phyloP scores from a whole-genome alignment of 2,329 filamentous ascomycete genomes.

The Alternaria sp. region DNA sequence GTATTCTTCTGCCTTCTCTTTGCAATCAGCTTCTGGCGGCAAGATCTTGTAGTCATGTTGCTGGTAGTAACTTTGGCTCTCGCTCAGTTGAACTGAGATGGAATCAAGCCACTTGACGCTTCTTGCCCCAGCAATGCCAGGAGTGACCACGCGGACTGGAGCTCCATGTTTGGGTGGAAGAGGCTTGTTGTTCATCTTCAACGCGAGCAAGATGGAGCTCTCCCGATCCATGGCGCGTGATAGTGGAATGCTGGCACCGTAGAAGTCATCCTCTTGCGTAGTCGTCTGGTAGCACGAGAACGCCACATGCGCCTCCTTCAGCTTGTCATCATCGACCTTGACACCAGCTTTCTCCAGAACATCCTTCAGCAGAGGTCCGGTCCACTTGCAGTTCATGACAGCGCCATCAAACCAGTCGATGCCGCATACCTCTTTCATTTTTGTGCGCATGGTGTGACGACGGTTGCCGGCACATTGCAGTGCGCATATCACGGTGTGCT shows the following conservation, averaged over 20 bases:
- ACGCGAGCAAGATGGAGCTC: conserved; percentile 34
- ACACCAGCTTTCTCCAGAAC: conserved; percentile 60
- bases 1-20: conserved; percentile 60
- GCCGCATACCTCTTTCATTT: conserved; percentile 66
- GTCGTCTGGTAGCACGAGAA: conserved; percentile 63
- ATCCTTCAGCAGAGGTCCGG: conserved; percentile 60
- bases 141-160: conserved; percentile 62
- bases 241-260: conserved; percentile 63
- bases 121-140: conserved; percentile 62
- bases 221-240: conserved; percentile 34
- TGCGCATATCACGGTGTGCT: conserved; percentile 65
- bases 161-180: conserved; percentile 61
- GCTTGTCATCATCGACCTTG: conserved; percentile 40
- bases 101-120: conserved; percentile 66
- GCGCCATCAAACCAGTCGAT: conserved; percentile 69
- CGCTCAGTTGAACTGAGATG: conserved; percentile 60
- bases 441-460: conserved; percentile 67
- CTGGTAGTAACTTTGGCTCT: conserved; percentile 66
- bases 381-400: conserved; percentile 68
- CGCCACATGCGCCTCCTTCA: conserved; percentile 59
- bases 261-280: conserved; percentile 67
- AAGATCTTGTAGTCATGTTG: conserved; percentile 68
- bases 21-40: conserved; percentile 60
- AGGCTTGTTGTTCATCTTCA: conserved; percentile 60
- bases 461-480: conserved; percentile 69